Evolutionary conservation across 306 rosid genomes (phyloP).

Genomic region (Quercus suber): DNA sequence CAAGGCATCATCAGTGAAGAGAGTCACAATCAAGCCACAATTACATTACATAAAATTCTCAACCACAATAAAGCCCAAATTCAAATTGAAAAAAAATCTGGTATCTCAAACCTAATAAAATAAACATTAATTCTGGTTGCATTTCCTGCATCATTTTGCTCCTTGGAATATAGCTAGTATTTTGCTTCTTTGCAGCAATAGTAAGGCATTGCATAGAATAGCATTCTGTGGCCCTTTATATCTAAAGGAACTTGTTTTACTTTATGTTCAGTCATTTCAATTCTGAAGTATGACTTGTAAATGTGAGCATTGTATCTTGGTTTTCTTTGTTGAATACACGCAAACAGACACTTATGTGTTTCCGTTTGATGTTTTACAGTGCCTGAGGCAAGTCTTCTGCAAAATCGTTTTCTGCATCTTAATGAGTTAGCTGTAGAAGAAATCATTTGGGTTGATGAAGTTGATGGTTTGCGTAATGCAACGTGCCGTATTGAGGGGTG

Average conservation of each 20-base stretch:
- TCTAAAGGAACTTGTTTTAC: neutral
- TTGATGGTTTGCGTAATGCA: constrained; percentile 55
- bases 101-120: no score
- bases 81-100: no score
- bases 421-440: constrained; percentile 56
- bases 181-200: neutral
- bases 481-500: constrained; percentile 63
- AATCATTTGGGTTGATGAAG: constrained; percentile 80
- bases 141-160: neutral
- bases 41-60: no score
- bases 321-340: constrained; percentile 17
- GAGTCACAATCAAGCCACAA: no score
- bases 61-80: no score
- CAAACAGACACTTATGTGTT: constrained; percentile 9
- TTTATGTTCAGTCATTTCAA: neutral
- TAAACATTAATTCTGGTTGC: no score
- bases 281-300: constrained; percentile 7
- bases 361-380: constrained; percentile 36
- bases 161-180: neutral
- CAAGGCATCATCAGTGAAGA: no score
- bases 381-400: constrained; percentile 53
- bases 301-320: neutral
- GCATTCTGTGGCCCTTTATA: neutral
- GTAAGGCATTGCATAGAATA: neutral
- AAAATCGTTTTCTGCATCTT: constrained; percentile 57